phyloP scores from a whole-genome alignment of 2,329 filamentous ascomycete genomes.

The Fusarium paranaense region DNA sequence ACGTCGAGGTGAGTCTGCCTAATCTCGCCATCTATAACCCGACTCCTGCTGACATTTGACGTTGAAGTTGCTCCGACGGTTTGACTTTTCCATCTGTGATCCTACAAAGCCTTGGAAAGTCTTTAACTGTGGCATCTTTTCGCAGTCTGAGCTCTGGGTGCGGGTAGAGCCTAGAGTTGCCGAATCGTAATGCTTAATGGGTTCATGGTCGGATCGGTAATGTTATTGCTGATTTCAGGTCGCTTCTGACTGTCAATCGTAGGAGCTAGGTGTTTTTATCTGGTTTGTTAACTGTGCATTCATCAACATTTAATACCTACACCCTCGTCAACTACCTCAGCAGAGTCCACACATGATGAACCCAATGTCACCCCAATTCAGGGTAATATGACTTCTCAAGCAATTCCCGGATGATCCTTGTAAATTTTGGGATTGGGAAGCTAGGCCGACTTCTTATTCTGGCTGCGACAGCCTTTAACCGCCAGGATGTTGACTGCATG shows the following conservation, averaged over 20 bases:
- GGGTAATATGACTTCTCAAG: not conserved
- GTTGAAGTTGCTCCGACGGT: slow-evolving; percentile 45
- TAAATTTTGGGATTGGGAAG: not conserved
- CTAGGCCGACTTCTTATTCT: not conserved
- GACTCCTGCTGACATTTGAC: not conserved
- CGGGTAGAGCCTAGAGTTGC: slow-evolving; percentile 3
- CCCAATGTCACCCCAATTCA: not conserved
- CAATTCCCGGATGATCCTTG: not conserved
- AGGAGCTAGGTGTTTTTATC: not conserved
- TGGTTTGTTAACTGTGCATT: not conserved
- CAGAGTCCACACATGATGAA: not conserved
- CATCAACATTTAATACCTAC: not conserved
- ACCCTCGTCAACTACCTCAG: not conserved
- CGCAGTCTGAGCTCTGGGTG: slow-evolving; percentile 47
- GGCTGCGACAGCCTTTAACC: not conserved
- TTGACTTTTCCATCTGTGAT: slow-evolving; percentile 47
- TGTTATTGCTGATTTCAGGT: not conserved
- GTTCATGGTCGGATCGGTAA: not conserved
- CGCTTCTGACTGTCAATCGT: not conserved
- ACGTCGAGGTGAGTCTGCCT: slow-evolving; percentile 53
- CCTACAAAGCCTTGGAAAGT: slow-evolving; percentile 48
- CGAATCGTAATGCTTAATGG: not conserved
- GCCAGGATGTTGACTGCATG: not conserved
- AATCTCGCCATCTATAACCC: fast-evolving
- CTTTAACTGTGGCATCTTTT: slow-evolving; percentile 46